phyloP scores from a whole-genome alignment of 2,329 filamentous ascomycete species.

The Pseudogymnoascus pannorum region DNA sequence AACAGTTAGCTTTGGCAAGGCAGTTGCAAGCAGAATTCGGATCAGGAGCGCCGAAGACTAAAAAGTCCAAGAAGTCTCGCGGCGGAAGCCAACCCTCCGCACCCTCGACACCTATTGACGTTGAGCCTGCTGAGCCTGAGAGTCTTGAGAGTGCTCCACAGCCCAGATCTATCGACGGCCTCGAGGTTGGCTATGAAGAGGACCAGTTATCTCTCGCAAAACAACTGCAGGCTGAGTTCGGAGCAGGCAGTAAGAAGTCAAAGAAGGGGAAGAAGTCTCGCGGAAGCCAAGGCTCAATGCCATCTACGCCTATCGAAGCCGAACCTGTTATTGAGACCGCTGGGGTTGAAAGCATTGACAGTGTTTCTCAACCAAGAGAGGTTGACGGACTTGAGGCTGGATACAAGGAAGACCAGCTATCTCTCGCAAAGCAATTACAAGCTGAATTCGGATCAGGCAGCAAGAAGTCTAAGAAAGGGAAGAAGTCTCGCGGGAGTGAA shows the following conservation, averaged over 20 bases:
- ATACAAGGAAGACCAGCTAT: conserved; percentile 24
- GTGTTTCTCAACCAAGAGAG: neutral
- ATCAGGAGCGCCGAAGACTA: conserved; percentile 14
- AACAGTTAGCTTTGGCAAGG: neutral
- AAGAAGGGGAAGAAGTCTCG: conserved; percentile 18
- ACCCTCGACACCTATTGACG: neutral
- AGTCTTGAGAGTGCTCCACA: neutral
- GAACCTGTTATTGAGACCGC: neutral
- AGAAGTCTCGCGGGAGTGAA: neutral
- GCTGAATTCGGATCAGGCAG: conserved; percentile 20
- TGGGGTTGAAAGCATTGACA: neutral
- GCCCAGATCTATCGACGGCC: neutral
- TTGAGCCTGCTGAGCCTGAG: neutral
- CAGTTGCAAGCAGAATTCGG: neutral
- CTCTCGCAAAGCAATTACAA: conserved; percentile 21
- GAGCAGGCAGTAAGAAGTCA: conserved; percentile 25
- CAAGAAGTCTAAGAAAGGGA: conserved; percentile 26
- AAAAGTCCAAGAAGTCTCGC: conserved; percentile 32
- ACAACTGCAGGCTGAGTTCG: neutral
- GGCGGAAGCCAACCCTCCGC: neutral
- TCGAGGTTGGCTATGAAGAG: neutral
- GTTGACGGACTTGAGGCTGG: conserved; percentile 14
- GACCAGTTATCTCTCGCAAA: neutral
- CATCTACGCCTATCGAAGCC: neutral
- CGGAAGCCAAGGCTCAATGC: neutral